Evolutionary conservation across 2,329 filamentous ascomycete genomes (phyloP).

Genomic region (Alternaria infectoria): DNA sequence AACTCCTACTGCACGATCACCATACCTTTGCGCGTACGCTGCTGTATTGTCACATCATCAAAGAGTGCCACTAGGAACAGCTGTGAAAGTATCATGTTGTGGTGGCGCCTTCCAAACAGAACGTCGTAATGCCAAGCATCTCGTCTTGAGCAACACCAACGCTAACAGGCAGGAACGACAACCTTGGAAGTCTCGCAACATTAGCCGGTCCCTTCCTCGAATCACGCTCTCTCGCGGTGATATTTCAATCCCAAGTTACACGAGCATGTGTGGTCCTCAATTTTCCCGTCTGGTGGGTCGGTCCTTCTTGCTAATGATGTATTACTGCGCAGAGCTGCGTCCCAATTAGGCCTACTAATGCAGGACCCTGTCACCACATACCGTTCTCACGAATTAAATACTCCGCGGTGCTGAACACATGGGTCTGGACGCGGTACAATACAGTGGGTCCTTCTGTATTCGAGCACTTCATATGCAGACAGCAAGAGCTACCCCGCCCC

Average conservation of each 20-base stretch:
- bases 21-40: not conserved
- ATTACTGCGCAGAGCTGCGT: slow-evolving; percentile 3
- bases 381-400: slow-evolving; percentile 8
- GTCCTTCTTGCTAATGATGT: not conserved
- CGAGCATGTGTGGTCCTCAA: not conserved
- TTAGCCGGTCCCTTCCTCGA: not conserved
- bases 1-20: not conserved
- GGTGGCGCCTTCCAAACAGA: not conserved
- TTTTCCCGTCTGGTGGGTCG: not conserved
- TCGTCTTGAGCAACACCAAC: not conserved
- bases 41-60: not conserved
- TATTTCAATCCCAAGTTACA: not conserved
- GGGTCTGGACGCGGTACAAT: slow-evolving; percentile 1
- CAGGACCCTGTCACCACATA: not conserved
- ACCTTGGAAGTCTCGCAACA: not conserved
- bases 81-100: not conserved
- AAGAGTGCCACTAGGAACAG: not conserved
- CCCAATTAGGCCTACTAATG: not conserved
- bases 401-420: slow-evolving; percentile 6
- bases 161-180: not conserved
- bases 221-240: not conserved
- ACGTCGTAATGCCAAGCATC: not conserved
- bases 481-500: slow-evolving; percentile 34
- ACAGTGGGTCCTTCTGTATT: slow-evolving; percentile 9
- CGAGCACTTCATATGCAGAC: slow-evolving; percentile 13